phyloP scores from a whole-genome alignment of 495 filamentous ascomycete species.

The Stereocaulon alpinum region DNA sequence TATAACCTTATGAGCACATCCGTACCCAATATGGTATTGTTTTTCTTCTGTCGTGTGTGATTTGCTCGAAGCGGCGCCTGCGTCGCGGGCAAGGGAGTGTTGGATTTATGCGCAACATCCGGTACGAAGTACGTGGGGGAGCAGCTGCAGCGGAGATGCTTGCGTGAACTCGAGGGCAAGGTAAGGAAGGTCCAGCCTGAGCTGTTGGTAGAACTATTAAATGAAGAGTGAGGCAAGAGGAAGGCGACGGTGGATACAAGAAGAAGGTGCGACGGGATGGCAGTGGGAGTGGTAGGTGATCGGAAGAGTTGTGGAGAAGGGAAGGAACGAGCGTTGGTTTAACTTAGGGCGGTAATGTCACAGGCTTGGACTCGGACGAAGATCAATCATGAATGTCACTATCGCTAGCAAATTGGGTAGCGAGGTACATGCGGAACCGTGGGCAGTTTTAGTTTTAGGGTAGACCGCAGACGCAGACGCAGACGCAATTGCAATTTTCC shows the following conservation, averaged over 20 bases:
- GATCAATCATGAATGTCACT: background rate
- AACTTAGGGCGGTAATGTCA: background rate
- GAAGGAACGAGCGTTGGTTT: slow-evolving; percentile 6
- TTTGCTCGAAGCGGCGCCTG: slow-evolving; percentile 22
- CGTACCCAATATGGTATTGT: background rate
- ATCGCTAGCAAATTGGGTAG: background rate
- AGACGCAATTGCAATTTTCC: background rate
- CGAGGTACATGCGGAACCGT: slow-evolving; percentile 1
- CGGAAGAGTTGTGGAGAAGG: slow-evolving; percentile 1
- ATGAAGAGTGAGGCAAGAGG: background rate
- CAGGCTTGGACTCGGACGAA: background rate
- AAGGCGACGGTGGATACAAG: background rate
- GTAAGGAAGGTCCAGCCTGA: slow-evolving; percentile 6
- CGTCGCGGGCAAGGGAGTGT: slow-evolving; percentile 20
- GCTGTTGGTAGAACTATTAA: background rate
- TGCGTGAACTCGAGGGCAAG: background rate
- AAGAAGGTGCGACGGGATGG: background rate
- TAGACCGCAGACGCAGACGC: background rate
- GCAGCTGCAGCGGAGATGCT: background rate
- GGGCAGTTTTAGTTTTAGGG: background rate
- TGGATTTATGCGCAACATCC: slow-evolving; percentile 25
- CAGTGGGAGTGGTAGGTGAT: background rate
- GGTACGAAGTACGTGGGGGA: slow-evolving; percentile 16
- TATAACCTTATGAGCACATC: background rate
- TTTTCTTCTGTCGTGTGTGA: slow-evolving; percentile 6